These are phyloP conservation scores for Grammothele lineata DNA, from an alignment of 768 basidiomycete species.

Conservation along the genomic window DNA sequence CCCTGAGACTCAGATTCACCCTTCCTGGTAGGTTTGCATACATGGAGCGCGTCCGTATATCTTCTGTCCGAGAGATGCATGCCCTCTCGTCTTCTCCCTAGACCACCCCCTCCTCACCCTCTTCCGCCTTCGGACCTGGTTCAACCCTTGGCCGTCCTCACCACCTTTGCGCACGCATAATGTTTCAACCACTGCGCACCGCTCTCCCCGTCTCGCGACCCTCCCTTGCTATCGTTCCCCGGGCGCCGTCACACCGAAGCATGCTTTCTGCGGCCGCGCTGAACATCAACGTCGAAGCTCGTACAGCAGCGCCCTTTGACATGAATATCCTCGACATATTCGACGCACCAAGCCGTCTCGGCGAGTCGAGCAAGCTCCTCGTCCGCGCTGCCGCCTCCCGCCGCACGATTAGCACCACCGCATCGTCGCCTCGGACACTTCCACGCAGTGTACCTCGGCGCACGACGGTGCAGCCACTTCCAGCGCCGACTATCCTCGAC, in stretches of 20 bases:
- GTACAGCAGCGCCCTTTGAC: background rate
- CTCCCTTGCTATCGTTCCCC: background rate
- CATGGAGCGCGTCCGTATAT: background rate
- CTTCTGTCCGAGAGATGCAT: background rate
- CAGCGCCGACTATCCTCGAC: conserved; percentile 44
- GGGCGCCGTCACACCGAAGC: background rate
- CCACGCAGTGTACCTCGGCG: no score
- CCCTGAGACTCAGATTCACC: background rate
- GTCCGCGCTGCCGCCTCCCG: background rate
- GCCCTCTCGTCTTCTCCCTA: background rate
- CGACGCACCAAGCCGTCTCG: conserved; percentile 41
- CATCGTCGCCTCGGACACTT: background rate
- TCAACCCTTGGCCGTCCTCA: background rate
- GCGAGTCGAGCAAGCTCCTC: conserved; percentile 30
- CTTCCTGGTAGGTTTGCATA: background rate
- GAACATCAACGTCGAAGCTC: no score
- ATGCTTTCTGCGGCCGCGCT: background rate
- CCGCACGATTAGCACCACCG: conserved; percentile 6
- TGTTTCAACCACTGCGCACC: background rate
- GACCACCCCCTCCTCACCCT: background rate
- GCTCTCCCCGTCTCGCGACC: background rate
- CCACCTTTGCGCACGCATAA: background rate
- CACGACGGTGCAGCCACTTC: no score
- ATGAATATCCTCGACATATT: conserved; percentile 45
- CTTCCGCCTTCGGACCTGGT: background rate